Percentiles rank a stretch among this genome's conserved stretches.
Evolutionary conservation across 2,329 filamentous ascomycete genomes (phyloP).

Genomic region (Epichloe gansuensis): DNA sequence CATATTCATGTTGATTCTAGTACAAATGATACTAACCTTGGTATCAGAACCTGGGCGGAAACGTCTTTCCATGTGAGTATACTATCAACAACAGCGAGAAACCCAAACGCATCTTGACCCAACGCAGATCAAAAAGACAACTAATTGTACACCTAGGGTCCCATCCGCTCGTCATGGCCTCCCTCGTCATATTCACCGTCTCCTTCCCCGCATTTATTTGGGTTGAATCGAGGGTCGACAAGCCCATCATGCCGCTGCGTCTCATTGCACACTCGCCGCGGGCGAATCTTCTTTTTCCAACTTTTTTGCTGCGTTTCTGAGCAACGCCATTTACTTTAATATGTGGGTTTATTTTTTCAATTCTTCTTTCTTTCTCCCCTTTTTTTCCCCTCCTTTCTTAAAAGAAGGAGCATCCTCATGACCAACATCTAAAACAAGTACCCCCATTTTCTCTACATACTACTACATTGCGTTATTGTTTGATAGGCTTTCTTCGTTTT

Average conservation of each 20-base stretch:
- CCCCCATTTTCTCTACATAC: too few relatives aligned
- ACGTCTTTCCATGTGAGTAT: conserved; percentile 42
- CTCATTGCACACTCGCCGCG: conserved; percentile 37
- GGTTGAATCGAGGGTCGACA: conserved; percentile 34
- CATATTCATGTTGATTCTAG: too few relatives aligned
- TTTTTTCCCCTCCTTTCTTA: neutral
- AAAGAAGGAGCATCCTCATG: neutral
- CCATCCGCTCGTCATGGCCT: conserved; percentile 42
- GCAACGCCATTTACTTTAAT: conserved; percentile 47
- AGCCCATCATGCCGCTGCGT: conserved; percentile 47
- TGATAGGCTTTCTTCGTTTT: too few relatives aligned
- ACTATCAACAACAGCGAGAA: neutral
- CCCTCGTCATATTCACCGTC: conserved; percentile 34
- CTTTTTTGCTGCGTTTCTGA: conserved; percentile 35
- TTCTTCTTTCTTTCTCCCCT: neutral
- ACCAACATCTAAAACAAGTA: too few relatives aligned
- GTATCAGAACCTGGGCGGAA: conserved; percentile 46
- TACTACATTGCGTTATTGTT: too few relatives aligned
- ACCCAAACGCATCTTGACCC: neutral
- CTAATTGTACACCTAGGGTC: conserved; percentile 27
- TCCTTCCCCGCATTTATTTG: conserved; percentile 38
- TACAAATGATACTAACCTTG: too few relatives aligned
- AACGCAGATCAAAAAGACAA: neutral
- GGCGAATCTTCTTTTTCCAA: conserved; percentile 46
- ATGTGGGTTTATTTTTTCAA: conserved; percentile 24